Evolutionary conservation across 495 filamentous ascomycete genomes (phyloP).

Genomic region (Aspergillus mulundensis): DNA sequence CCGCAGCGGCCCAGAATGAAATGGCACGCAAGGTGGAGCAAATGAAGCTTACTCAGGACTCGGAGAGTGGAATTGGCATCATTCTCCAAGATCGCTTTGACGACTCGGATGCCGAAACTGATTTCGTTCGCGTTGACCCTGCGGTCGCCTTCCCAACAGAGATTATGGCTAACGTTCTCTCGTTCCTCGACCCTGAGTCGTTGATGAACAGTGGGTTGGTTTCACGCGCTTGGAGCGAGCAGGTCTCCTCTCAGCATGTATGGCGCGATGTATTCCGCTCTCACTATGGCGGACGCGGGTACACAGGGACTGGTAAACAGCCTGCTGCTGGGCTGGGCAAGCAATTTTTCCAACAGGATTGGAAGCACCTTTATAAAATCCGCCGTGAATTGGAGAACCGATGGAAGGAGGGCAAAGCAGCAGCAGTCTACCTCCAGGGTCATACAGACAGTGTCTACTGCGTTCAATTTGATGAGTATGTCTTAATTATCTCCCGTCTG

Average conservation of each 20-base stretch:
- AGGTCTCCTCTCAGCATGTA: constrained; percentile 60
- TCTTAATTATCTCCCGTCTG: constrained; percentile 6
- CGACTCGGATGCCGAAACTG: constrained; percentile 40
- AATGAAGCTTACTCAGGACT: constrained; percentile 46
- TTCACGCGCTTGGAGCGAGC: constrained; percentile 57
- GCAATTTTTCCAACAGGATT: constrained; percentile 56
- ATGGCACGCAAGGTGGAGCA: constrained; percentile 40
- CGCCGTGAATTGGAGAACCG: constrained; percentile 68
- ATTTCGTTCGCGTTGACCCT: constrained; percentile 55
- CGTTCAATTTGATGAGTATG: constrained; percentile 93
- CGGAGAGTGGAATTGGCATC: constrained; percentile 79
- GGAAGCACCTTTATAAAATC: constrained; percentile 80
- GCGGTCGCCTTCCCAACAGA: constrained; percentile 64
- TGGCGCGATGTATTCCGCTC: constrained; percentile 76
- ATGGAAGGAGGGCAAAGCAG: constrained; percentile 74
- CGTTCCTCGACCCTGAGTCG: constrained; percentile 63
- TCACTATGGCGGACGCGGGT: constrained; percentile 48
- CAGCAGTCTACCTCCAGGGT: constrained; percentile 82
- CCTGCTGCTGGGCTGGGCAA: constrained; percentile 49
- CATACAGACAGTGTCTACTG: constrained; percentile 96
- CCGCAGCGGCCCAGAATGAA: constrained; percentile 30
- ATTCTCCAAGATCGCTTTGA: constrained; percentile 53
- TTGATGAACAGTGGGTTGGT: constrained; percentile 60
- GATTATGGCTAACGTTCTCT: constrained; percentile 67
- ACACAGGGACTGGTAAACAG: constrained; percentile 39